Percentiles rank a stretch among this genome's conserved stretches.
Evolutionary conservation across 768 basidiomycete genomes (phyloP).

Genomic region (Podaxis rugospora): DNA sequence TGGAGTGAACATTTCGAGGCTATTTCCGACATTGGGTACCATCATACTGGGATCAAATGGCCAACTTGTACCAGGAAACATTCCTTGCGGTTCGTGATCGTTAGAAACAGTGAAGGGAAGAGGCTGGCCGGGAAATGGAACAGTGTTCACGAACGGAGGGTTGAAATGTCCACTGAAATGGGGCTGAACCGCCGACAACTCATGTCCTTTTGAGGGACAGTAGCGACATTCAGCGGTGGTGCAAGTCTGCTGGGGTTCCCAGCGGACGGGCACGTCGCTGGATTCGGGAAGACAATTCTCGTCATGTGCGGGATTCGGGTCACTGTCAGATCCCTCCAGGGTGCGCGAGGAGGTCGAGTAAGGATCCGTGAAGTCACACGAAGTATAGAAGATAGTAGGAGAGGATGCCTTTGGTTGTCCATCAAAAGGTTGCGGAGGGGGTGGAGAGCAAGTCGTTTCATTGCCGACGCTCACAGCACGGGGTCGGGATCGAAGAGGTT

Average conservation of each 20-base stretch:
- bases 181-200: background rate
- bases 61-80: background rate
- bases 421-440: slow-evolving; percentile 8
- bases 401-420: slow-evolving; percentile 18
- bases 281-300: background rate
- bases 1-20: slow-evolving; percentile 7
- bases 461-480: slow-evolving; percentile 7
- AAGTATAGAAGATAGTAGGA: slow-evolving; percentile 32
- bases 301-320: background rate
- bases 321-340: background rate
- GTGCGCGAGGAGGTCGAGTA: background rate
- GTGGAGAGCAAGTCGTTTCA: slow-evolving; percentile 5
- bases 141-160: background rate
- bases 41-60: slow-evolving; percentile 4
- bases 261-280: background rate
- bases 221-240: slow-evolving; percentile 10
- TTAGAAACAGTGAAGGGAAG: background rate
- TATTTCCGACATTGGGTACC: background rate
- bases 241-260: slow-evolving; percentile 6
- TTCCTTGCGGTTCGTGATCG: background rate
- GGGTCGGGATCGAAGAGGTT: background rate
- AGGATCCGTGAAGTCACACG: slow-evolving; percentile 14
- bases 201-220: slow-evolving; percentile 9
- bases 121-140: background rate
- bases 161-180: background rate